Percentiles rank a stretch among this genome's conserved stretches.
These are phyloP conservation scores for Neoarthrinium moseri DNA, from an alignment of 2,329 filamentous ascomycete genomes.

Conservation along the genomic window DNA sequence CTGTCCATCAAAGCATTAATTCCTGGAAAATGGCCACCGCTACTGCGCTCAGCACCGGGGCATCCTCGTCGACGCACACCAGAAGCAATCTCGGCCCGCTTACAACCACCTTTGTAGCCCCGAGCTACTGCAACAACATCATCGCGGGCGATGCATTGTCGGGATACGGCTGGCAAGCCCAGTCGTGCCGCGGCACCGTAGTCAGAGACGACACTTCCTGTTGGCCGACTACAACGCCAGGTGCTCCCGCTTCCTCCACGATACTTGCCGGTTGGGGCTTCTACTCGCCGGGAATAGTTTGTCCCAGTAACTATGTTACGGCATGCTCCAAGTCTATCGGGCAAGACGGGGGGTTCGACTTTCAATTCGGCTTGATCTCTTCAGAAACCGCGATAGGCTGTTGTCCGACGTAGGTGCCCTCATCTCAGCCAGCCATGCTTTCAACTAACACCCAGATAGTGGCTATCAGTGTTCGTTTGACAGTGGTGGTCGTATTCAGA, in stretches of 20 bases:
- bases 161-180: neutral
- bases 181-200: neutral
- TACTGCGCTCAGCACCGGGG: neutral
- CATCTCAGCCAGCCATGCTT: neutral
- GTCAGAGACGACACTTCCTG: neutral
- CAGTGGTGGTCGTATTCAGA: neutral
- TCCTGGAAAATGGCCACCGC: neutral
- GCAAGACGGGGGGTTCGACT: neutral
- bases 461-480: neutral
- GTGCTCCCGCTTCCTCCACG: neutral
- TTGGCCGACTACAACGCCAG: neutral
- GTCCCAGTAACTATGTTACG: neutral
- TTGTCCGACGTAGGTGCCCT: neutral
- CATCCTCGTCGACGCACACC: neutral
- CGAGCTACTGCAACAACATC: neutral
- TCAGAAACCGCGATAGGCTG: neutral
- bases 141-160: neutral
- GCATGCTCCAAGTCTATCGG: neutral
- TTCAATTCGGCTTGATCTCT: neutral
- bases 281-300: neutral
- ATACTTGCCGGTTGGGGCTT: neutral
- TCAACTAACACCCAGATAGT: neutral
- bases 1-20: too few species aligned
- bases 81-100: neutral
- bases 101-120: neutral